phyloP scores from a whole-genome alignment of 495 filamentous ascomycete genomes.

The Hyaloscypha variabilis region DNA sequence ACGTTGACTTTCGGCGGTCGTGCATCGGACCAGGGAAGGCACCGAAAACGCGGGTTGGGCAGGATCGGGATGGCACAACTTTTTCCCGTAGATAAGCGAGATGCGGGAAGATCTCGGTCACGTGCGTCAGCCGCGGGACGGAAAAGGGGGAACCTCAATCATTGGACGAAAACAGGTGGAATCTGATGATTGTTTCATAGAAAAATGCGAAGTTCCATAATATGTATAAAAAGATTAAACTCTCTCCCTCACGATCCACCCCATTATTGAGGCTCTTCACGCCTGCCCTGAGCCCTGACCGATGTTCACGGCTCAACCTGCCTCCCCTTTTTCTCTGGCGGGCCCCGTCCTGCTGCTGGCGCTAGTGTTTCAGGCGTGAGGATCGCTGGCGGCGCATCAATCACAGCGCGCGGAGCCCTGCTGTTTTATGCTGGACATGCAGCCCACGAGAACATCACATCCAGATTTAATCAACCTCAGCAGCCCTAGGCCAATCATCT shows the following conservation, averaged over 20 bases:
- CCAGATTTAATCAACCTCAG: background rate
- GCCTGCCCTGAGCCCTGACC: too few relatives aligned
- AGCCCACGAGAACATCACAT: conserved; percentile 1
- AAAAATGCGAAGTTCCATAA: background rate
- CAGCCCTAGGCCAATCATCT: background rate
- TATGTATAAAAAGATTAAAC: too few relatives aligned
- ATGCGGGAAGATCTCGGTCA: conserved; percentile 11
- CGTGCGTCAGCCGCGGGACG: background rate
- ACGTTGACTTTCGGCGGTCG: conserved; percentile 1
- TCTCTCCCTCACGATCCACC: too few relatives aligned
- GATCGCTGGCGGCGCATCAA: background rate
- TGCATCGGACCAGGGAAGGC: background rate
- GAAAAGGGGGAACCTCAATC: background rate
- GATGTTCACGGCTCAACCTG: background rate
- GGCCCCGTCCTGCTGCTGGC: background rate
- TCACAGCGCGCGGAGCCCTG: background rate
- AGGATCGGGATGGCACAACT: background rate
- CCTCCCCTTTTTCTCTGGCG: background rate
- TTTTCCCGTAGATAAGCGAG: conserved; percentile 17
- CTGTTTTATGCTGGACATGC: background rate
- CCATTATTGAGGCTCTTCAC: too few relatives aligned
- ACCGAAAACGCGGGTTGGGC: conserved; percentile 1
- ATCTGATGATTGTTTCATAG: background rate
- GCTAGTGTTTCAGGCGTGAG: conserved; percentile 1
- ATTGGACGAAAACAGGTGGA: background rate